A percentile compares a stretch with the other conserved stretches of the same genome.
These are phyloP conservation scores for Trichaptum fuscoviolaceum DNA, from an alignment of 768 basidiomycete species.

Conservation along the genomic window DNA sequence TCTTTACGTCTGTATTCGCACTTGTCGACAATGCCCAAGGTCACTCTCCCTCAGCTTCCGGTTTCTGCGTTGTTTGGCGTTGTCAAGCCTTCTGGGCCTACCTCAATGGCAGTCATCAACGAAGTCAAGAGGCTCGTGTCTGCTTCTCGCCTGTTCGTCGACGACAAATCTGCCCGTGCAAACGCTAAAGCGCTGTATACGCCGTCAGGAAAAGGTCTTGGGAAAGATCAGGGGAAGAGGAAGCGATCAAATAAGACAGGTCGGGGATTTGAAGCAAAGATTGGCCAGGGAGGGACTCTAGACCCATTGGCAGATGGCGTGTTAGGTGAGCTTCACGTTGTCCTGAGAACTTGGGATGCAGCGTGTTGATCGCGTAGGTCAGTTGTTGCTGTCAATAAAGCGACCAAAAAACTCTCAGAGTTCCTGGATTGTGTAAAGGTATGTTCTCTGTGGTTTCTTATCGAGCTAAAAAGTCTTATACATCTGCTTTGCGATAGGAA, in stretches of 20 bases:
- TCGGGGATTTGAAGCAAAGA: conserved; percentile 51
- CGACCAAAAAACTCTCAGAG: conserved; percentile 77
- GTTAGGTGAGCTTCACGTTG: conserved; percentile 50
- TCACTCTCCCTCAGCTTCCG: conserved; percentile 46
- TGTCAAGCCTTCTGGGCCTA: conserved; percentile 86
- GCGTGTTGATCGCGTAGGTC: background rate
- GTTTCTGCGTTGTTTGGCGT: conserved; percentile 83
- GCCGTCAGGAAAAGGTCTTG: conserved; percentile 29
- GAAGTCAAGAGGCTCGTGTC: conserved; percentile 75
- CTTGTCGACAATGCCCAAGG: conserved; percentile 57
- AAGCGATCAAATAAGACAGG: conserved; percentile 20
- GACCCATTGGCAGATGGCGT: conserved; percentile 97
- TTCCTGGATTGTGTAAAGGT: conserved; percentile 93
- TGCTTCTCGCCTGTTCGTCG: conserved; percentile 73
- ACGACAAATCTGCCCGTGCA: conserved; percentile 50
- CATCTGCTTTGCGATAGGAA: conserved; percentile 50
- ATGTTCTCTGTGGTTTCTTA: conserved; percentile 12
- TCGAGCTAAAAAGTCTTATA: background rate
- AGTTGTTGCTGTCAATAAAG: conserved; percentile 90
- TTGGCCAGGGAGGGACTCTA: conserved; percentile 91
- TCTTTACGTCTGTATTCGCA: background rate
- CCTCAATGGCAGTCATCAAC: conserved; percentile 88
- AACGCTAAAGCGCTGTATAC: conserved; percentile 39
- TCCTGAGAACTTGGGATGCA: conserved; percentile 3
- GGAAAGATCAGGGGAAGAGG: conserved; percentile 35